Percentiles rank a stretch among this genome's conserved stretches.
Conservation (phyloP, 78 protist genomes). For the Dictyostelium discoideum region DNA sequence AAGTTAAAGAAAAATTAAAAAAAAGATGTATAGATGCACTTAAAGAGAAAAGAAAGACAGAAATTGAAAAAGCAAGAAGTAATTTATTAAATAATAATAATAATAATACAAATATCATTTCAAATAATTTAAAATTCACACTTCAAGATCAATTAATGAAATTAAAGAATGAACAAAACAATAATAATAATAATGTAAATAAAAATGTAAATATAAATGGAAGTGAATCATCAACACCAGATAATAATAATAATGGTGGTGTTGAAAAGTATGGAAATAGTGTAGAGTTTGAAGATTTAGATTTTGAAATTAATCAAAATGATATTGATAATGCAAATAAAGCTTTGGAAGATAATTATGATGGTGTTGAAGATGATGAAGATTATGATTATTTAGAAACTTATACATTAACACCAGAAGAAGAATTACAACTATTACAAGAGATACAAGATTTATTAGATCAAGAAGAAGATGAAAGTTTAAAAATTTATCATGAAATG, state of each 20-base stretch:
- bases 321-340: not conserved
- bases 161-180: not conserved
- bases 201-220: not conserved
- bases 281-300: conserved; percentile 2
- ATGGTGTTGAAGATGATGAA: not conserved
- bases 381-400: not conserved
- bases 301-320: conserved; percentile 8
- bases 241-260: not conserved
- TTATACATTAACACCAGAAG: not conserved
- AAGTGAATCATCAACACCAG: not conserved
- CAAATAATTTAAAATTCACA: not conserved
- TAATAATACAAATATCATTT: not conserved
- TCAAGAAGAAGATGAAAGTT: not conserved
- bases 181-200: not conserved
- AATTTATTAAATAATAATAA: not conserved
- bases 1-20: conserved; percentile 6
- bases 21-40: conserved; percentile 5
- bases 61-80: not conserved
- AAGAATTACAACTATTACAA: not conserved
- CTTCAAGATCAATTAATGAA: not conserved
- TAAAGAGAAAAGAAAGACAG: conserved; percentile 6
- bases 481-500: not conserved
- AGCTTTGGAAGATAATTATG: not conserved
- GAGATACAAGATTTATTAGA: not conserved
- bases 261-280: conserved; percentile 14